A percentile compares a stretch with the other conserved stretches of the same genome.
Evolutionary conservation across 2,329 filamentous ascomycete species (phyloP).

Genomic region (Hymenoscyphus infarciens): DNA sequence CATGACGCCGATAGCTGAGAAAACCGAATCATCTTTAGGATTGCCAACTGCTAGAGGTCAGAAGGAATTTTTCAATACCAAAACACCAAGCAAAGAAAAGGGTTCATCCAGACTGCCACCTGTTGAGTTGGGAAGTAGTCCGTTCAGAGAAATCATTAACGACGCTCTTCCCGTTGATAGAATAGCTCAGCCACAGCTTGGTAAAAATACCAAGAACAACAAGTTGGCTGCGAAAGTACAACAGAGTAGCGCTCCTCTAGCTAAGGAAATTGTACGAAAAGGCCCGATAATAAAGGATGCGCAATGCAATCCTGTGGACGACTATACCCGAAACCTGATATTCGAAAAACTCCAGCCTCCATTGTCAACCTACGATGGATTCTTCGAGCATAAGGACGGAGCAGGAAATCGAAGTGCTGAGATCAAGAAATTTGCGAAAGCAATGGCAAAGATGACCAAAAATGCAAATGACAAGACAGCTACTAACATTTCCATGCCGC

Average conservation of each 20-base stretch:
- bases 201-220: constrained; percentile 45
- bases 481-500: constrained; percentile 54
- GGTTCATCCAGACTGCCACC: constrained; percentile 23
- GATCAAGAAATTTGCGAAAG: constrained; percentile 78
- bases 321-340: constrained; percentile 69
- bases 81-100: constrained; percentile 67
- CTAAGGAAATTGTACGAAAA: constrained; percentile 47
- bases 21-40: constrained; percentile 83
- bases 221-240: constrained; percentile 34
- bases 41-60: constrained; percentile 54
- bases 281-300: constrained; percentile 75
- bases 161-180: constrained; percentile 46
- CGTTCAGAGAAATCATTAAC: constrained; percentile 63
- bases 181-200: constrained; percentile 50
- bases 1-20: constrained; percentile 97
- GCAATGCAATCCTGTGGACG: constrained; percentile 87
- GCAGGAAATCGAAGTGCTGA: constrained; percentile 66
- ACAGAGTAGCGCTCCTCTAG: constrained; percentile 27
- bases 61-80: constrained; percentile 60
- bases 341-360: constrained; percentile 70
- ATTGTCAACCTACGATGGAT: constrained; percentile 72
- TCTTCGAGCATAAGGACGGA: constrained; percentile 66
- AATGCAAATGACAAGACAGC: constrained; percentile 52
- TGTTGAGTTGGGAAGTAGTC: constrained; percentile 57
- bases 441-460: constrained; percentile 42